Evolutionary conservation across 768 basidiomycete species (phyloP).

Genomic region (Phaffia australis): DNA sequence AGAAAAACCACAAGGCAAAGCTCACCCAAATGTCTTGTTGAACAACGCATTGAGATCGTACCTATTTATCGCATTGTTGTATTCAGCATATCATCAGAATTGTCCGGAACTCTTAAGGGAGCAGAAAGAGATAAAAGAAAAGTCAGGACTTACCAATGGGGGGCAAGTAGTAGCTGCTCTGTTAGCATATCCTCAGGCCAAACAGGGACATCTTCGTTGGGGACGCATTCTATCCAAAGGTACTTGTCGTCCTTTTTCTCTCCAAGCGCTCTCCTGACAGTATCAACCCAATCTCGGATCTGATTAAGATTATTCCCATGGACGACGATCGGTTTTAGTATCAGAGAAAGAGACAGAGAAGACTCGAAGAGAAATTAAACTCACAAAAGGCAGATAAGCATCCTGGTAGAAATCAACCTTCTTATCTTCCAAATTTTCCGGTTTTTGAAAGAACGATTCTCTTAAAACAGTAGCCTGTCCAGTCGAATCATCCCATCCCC

Average conservation of each 20-base stretch:
- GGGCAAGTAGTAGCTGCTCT: conserved; percentile 56
- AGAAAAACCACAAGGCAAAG: not conserved
- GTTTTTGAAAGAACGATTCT: conserved; percentile 68
- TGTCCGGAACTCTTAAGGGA: not conserved
- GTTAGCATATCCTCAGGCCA: conserved; percentile 61
- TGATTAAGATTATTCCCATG: not conserved
- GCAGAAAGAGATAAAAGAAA: conserved; percentile 32
- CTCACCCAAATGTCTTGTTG: conserved; percentile 42
- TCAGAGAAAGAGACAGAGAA: not conserved
- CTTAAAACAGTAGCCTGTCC: conserved; percentile 62
- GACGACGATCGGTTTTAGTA: not conserved
- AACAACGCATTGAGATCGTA: conserved; percentile 89
- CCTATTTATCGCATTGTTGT: conserved; percentile 42
- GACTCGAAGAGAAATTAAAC: not conserved
- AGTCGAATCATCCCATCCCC: conserved; percentile 68
- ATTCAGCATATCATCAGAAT: not conserved
- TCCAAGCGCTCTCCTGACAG: not conserved
- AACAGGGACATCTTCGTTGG: conserved; percentile 81
- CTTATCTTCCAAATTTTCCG: conserved; percentile 56
- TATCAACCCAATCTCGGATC: conserved; percentile 8
- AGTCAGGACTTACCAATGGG: conserved; percentile 52
- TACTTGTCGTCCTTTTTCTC: conserved; percentile 41
- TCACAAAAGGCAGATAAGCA: conserved; percentile 37
- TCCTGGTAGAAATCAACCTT: conserved; percentile 39
- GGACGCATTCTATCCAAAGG: conserved; percentile 72